Evolutionary conservation across 202 grass and related monocot genomes (phyloP).

Genomic region (Brachypodium distachyon): DNA sequence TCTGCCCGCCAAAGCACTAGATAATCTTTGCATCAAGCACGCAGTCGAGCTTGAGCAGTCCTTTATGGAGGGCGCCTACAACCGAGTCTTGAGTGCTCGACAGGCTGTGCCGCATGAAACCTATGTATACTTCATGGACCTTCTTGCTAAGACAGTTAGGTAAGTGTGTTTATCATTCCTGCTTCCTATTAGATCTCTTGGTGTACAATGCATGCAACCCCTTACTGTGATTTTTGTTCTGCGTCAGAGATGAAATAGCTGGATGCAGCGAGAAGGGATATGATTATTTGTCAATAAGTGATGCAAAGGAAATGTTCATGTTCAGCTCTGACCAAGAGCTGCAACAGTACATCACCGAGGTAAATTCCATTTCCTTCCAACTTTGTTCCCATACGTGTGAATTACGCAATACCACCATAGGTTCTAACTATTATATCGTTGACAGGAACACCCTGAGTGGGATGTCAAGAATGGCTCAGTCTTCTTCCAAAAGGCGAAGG

Average conservation of each 20-base stretch:
- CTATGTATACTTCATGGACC: constrained; percentile 99
- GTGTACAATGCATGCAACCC: background rate
- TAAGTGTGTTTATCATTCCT: constrained; percentile 12
- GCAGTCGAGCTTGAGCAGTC: constrained; percentile 72
- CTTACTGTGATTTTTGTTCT: background rate
- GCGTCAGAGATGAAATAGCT: constrained; percentile 84
- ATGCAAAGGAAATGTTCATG: constrained; percentile 92
- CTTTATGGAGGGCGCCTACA: constrained; percentile 86
- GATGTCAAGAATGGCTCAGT: constrained; percentile 63
- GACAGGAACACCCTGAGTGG: constrained; percentile 84
- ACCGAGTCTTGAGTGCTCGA: constrained; percentile 64
- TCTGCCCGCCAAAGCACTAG: constrained; percentile 44
- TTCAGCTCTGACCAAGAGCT: constrained; percentile 86
- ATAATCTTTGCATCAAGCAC: constrained; percentile 65
- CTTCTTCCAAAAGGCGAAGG: constrained; percentile 84
- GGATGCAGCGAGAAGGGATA: constrained; percentile 97
- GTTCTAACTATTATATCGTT: background rate
- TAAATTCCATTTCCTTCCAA: background rate
- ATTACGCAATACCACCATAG: background rate
- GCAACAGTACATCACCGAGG: constrained; percentile 77
- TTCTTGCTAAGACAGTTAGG: constrained; percentile 96
- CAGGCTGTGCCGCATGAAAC: constrained; percentile 73
- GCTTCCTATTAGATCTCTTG: background rate
- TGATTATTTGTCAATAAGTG: constrained; percentile 73
- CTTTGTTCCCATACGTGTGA: background rate